Conservation (phyloP, 2,329 filamentous ascomycete genomes). For the Neonectria sp. region DNA sequence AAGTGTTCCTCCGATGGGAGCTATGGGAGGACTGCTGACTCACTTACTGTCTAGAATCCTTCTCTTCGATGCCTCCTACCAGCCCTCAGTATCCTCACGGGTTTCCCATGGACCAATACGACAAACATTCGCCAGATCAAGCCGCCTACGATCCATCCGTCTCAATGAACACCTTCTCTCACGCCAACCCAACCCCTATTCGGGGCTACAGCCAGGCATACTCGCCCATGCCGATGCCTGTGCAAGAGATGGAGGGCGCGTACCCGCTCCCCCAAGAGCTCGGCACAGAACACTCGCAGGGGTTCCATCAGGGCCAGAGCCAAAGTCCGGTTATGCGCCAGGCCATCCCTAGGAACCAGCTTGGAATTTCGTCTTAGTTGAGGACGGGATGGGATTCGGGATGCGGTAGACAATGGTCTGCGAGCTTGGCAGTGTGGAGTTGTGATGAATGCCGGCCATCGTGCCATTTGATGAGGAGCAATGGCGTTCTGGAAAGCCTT, state of each 20-base stretch:
- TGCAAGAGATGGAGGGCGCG: conserved; percentile 45
- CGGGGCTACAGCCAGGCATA: conserved; percentile 33
- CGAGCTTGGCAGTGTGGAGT: not conserved
- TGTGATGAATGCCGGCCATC: not conserved
- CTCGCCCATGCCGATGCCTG: conserved; percentile 30
- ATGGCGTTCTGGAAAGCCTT: not conserved
- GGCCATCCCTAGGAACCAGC: not conserved
- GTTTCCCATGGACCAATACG: conserved; percentile 35
- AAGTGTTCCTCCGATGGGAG: conserved; percentile 12
- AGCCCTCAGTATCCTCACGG: conserved; percentile 34
- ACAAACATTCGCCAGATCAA: conserved; percentile 38
- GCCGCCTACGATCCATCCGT: conserved; percentile 33
- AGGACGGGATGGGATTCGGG: not conserved
- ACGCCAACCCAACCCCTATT: conserved; percentile 20
- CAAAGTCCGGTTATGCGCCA: not conserved
- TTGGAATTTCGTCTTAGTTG: not conserved
- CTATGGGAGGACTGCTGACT: conserved; percentile 5
- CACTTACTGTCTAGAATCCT: conserved; percentile 34
- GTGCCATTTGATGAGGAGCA: not conserved
- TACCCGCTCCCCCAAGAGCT: conserved; percentile 37
- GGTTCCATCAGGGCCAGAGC: not conserved
- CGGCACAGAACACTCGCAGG: conserved; percentile 35
- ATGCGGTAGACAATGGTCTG: not conserved
- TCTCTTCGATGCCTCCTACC: conserved; percentile 27
- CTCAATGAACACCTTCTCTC: conserved; percentile 34